Conservation (phyloP, 129 eudicot genomes). For the Apium graveolens region DNA sequence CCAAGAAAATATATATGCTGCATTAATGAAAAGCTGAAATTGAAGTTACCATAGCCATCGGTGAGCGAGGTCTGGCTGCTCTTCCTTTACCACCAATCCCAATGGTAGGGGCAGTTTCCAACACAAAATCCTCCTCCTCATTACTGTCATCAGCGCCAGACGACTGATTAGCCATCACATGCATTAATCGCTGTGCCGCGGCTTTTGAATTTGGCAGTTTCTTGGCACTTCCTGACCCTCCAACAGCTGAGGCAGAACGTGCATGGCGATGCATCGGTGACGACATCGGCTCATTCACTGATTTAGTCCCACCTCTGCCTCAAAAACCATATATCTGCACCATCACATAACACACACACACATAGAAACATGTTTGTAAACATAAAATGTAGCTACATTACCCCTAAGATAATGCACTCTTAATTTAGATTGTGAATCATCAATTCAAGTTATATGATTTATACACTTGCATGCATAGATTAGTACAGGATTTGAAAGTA, state of each 20-base stretch:
- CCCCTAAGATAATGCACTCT: neutral
- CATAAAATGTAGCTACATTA: neutral
- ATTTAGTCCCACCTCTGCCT: neutral
- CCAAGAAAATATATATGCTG: neutral
- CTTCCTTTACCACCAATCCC: slow-evolving; percentile 49
- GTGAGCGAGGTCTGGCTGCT: slow-evolving; percentile 38
- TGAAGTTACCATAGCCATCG: slow-evolving; percentile 33
- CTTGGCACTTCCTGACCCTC: neutral
- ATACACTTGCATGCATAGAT: neutral
- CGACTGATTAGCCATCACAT: slow-evolving; percentile 58
- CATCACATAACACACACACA: neutral
- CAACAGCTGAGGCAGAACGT: slow-evolving; percentile 44
- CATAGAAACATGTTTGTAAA: neutral
- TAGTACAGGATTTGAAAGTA: neutral
- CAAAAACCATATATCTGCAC: neutral
- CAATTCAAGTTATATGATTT: neutral
- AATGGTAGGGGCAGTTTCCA: slow-evolving; percentile 32
- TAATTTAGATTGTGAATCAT: neutral
- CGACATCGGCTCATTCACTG: slow-evolving; percentile 14
- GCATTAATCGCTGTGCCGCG: slow-evolving; percentile 74
- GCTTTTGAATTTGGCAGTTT: slow-evolving; percentile 56
- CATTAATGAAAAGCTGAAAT: neutral
- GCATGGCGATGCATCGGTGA: slow-evolving; percentile 44
- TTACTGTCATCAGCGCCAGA: slow-evolving; percentile 47
- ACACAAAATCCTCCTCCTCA: slow-evolving; percentile 59